Base-by-base conservation (phyloP, 176 grass and related monocot genomes). In the Secale cereale region DNA sequence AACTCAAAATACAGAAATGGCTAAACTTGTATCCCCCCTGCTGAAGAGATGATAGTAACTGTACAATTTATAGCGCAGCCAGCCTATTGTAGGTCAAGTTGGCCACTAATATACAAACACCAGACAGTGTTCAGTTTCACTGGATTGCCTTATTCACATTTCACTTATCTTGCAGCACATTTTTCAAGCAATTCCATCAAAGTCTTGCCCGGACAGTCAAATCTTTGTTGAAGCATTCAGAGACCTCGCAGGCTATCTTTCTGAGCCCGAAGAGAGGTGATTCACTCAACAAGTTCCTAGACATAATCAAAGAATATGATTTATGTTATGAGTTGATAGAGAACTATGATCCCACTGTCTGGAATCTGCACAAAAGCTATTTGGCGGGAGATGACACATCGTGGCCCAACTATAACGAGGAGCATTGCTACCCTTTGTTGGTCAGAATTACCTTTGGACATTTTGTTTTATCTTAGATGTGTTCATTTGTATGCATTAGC, bases 181-280 rank as follows among this genome's bases (percentile, higher is more conserved):
- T 98, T 83, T 95, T 98, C 82, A 92, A 93, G 85, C 89, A 92
- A 87, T 95, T 90, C 82, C 95, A 98, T 63, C 60, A 59, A 33
- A 88, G 88, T 61, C 89, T 99, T 79, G 91, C 82, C 36, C 20
- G 19, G 25, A 61, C 69, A 70, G 82, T 99, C 39, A 94, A 88
- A 79, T 81, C 79, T 10, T 46, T 96, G 48, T 45, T 99, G 90
- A 88, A 89, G 88, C 74, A 64, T 76, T 94, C 93, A 4, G 43
- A 83, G 57, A 65, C 70, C 59, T 99, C 93, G 10, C 86, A 92
- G 17, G 97, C 91, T 61, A 91, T 96, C 85, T 96, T 99, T 86
- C 45, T 99, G 56, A 81, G 93, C 60, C 97, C 97, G 11, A 89
- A 89, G 82, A 94, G 91, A 94, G 97, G 97, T n/a, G 86, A 99